Conservation (phyloP, 805 yeast genomes). For the Spencermartinsiella europaea region DNA sequence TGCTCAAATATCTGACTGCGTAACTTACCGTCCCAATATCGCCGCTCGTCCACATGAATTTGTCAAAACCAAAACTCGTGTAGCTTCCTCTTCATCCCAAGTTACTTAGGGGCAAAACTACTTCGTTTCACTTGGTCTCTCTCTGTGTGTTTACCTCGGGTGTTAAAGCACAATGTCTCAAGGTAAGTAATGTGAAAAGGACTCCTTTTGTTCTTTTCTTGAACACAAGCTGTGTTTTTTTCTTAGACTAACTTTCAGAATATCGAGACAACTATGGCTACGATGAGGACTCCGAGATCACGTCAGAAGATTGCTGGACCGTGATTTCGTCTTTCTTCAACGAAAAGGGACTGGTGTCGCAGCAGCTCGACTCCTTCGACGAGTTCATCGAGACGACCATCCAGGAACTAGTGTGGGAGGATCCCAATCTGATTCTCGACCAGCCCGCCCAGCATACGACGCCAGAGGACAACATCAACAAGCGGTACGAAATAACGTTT, state of each 20-base stretch:
- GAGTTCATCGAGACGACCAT: constrained; percentile 95
- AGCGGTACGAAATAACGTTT: constrained; percentile 93
- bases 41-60: no score
- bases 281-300: constrained; percentile 68
- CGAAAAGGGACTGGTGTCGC: constrained; percentile 95
- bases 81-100: no score
- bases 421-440: constrained; percentile 86
- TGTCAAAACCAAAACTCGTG: no score
- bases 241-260: constrained; percentile 3
- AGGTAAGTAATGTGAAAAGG: constrained; percentile 2
- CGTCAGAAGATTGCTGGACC: constrained; percentile 99
- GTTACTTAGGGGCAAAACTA: no score
- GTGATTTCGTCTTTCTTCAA: constrained; percentile 94
- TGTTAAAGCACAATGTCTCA: constrained; percentile 5
- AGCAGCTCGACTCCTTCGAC: constrained; percentile 96
- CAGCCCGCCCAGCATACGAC: constrained; percentile 98
- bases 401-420: constrained; percentile 96
- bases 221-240: not conserved
- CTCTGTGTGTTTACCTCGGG: no score
- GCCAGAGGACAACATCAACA: constrained; percentile 82
- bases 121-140: no score
- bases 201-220: not conserved
- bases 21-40: no score
- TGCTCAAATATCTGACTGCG: no score
- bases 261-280: constrained; percentile 52